phyloP scores from a whole-genome alignment of 345 rosid species.

The Brassica cretica region DNA sequence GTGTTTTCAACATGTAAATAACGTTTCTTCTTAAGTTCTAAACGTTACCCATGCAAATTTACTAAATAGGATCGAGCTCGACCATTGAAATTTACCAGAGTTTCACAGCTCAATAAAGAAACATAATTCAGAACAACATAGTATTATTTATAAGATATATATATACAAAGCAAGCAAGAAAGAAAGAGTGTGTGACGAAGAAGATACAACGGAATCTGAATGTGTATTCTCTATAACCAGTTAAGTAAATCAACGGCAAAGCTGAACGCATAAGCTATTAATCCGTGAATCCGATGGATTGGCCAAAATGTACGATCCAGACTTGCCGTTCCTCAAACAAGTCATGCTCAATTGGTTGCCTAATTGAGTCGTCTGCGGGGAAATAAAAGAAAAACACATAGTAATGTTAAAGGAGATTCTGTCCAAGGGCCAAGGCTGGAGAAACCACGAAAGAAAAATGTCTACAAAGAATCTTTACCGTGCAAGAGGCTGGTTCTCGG shows the following conservation, averaged over 20 bases:
- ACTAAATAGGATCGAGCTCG: not conserved
- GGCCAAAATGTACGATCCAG: slow-evolving; percentile 47
- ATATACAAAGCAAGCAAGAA: slow-evolving; percentile 17
- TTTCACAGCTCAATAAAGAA: not conserved
- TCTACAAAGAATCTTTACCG: slow-evolving; percentile 42
- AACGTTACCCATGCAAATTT: not conserved
- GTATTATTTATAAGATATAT: slow-evolving; percentile 13
- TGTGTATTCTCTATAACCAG: not conserved
- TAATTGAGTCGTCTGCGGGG: slow-evolving; percentile 54
- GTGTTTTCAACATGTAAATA: not conserved
- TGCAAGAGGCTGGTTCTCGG: slow-evolving; percentile 61
- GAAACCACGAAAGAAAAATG: not conserved
- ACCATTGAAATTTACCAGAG: not conserved
- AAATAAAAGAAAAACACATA: not conserved
- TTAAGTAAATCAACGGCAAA: slow-evolving; percentile 50
- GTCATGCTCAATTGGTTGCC: slow-evolving; percentile 76
- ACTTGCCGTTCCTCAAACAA: slow-evolving; percentile 66
- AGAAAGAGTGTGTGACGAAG: not conserved
- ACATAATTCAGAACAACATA: not conserved
- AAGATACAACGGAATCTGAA: slow-evolving; percentile 6
- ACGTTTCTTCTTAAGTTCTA: not conserved
- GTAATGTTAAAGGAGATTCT: not conserved
- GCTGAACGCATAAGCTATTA: slow-evolving; percentile 55
- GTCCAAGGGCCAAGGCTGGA: not conserved
- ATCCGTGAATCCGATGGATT: slow-evolving; percentile 48